Conservation (phyloP, 345 rosid genomes). For the Ricinus communis region DNA sequence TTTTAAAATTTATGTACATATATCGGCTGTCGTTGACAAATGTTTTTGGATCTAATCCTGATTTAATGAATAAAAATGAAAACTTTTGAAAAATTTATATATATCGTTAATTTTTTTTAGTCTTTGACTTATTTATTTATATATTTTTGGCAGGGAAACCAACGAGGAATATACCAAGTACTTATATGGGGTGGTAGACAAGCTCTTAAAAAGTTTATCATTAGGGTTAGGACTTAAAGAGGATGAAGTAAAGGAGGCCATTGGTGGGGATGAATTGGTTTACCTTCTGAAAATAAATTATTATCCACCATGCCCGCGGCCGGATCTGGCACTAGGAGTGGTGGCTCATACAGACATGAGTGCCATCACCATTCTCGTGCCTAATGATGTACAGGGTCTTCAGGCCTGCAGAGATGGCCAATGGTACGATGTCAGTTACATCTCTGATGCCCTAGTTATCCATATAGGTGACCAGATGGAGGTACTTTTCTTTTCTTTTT, state of each 20-base stretch:
- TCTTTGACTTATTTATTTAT: too few species aligned
- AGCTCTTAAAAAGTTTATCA: slow-evolving; percentile 47
- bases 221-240: slow-evolving; percentile 60
- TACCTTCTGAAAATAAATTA: slow-evolving; percentile 82
- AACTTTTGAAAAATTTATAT: too few species aligned
- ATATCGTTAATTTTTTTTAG: too few species aligned
- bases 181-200: slow-evolving; percentile 49
- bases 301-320: slow-evolving; percentile 89
- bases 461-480: slow-evolving; percentile 85
- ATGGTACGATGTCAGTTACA: slow-evolving; percentile 71
- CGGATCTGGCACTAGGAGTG: slow-evolving; percentile 81
- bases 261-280: slow-evolving; percentile 60
- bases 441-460: slow-evolving; percentile 71
- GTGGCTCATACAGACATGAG: slow-evolving; percentile 80
- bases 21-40: too few species aligned
- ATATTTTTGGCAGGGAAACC: slow-evolving; percentile 64
- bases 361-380: slow-evolving; percentile 68
- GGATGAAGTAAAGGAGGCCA: slow-evolving; percentile 46
- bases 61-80: too few species aligned
- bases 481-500: slow-evolving; percentile 30
- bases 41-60: too few species aligned
- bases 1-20: too few species aligned
- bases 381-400: slow-evolving; percentile 86
- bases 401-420: slow-evolving; percentile 66
- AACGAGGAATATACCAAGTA: slow-evolving; percentile 69